Evolutionary conservation across 1,284 basidiomycete genomes (phyloP), one percentile per base, ranked within the genome.

Genomic region (Schizopora paradoxa): DNA sequence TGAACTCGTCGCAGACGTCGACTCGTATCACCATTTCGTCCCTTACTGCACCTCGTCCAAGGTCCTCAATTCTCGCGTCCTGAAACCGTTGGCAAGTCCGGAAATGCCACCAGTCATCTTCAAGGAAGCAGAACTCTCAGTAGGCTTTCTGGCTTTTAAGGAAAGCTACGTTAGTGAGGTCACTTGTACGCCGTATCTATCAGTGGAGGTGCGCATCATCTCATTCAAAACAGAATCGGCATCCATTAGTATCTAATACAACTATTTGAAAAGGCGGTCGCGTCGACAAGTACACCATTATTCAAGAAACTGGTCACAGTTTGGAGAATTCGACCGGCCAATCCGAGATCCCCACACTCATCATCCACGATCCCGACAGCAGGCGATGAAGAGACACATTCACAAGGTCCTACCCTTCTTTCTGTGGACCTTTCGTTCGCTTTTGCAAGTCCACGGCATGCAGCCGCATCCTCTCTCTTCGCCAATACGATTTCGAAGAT

Each of bases 91-190:
- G 16, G 47, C 39, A 16, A 31, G 40, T 6, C 37, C 41, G 47
- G 43, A 52, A 37, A 57, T 63, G 37, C 64, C 69, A 43, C 60
- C 68, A 51, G 62, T 59, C 16, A 73, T 70, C 45, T 58, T 73
- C 34, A 79, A 93, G 68, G 78, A 92, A 32, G 93, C 88, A 6
- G 91, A 97, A 61, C 70, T 98, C 47, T 82, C 81, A 0, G 87
- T 96, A 19, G 91, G 91, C 0, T 98, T 97, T 62, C 77, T 93
- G 53, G 75, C 82, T 5, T 85, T 97, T 58, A 74, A 77, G 52
- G 95, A 98, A 66, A 83, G 79, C 61, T 99, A 97, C 64, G 74
- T 87, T 35, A 94, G 91, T 61, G 72, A 73, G 39, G 94, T 98
- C 33, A 83, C 80, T 6, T 90, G 91, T 56, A 68, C 66, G 41